phyloP scores from a whole-genome alignment of 163 green algal species.

The Chlorella variabilis region DNA sequence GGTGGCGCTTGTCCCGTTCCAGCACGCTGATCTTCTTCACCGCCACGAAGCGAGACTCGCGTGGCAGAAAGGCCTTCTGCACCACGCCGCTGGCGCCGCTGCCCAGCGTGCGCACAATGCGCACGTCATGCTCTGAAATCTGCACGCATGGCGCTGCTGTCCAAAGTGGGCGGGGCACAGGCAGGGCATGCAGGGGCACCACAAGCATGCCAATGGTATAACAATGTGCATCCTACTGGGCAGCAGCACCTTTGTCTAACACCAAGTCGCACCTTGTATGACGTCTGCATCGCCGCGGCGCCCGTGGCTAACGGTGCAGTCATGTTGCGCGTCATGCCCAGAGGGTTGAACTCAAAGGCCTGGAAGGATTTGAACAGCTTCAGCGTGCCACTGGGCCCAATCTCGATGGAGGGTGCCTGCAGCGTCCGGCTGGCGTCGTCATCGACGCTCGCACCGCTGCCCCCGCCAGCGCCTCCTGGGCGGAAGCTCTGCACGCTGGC shows the following conservation, averaged over 20 bases:
- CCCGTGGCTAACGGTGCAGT: conserved; percentile 32
- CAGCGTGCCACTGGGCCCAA: conserved; percentile 54
- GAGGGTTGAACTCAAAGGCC: conserved; percentile 71
- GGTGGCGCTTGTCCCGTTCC: conserved; percentile 78
- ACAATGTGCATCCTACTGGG: too few species aligned
- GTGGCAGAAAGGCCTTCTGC: conserved; percentile 81
- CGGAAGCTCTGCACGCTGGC: conserved; percentile 32
- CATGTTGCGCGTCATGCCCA: conserved; percentile 60
- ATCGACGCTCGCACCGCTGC: not conserved
- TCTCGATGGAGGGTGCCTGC: conserved; percentile 49
- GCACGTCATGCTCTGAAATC: conserved; percentile 85
- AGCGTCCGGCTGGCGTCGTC: conserved; percentile 2
- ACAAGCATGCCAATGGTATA: too few species aligned
- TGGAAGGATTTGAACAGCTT: conserved; percentile 71
- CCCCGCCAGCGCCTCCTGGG: not conserved
- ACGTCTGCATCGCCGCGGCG: conserved; percentile 31
- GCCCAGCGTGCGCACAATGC: conserved; percentile 75
- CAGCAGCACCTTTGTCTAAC: too few species aligned
- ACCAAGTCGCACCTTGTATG: conserved; percentile 61
- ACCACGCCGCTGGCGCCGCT: conserved; percentile 83
- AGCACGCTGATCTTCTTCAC: conserved; percentile 92
- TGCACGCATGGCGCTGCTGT: too few species aligned
- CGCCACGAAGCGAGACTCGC: conserved; percentile 82
- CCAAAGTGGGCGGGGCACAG: too few species aligned
- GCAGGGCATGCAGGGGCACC: too few species aligned